Conservation (phyloP, 2,329 filamentous ascomycete genomes). For the Salinomyces thailandicus region DNA sequence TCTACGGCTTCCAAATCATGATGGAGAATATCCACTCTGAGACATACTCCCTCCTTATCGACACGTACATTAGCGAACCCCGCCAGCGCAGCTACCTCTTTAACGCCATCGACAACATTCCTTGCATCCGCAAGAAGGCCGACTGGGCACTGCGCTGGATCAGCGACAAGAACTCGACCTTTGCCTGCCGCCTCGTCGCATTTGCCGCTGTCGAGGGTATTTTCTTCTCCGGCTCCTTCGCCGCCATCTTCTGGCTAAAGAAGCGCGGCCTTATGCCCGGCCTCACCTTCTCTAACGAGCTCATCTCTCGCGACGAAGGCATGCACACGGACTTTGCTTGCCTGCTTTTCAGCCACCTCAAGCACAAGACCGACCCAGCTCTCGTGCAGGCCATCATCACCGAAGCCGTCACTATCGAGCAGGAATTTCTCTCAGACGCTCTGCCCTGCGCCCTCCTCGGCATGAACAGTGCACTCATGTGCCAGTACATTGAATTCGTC, state of each 20-base stretch:
- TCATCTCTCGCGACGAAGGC: conserved; percentile 98
- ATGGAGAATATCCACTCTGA: conserved; percentile 99
- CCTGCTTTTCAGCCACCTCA: conserved; percentile 92
- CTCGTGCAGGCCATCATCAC: conserved; percentile 79
- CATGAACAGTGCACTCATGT: conserved; percentile 97
- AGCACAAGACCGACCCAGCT: conserved; percentile 76
- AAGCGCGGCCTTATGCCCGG: conserved; percentile 99
- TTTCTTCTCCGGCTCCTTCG: conserved; percentile 98
- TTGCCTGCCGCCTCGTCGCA: conserved; percentile 87
- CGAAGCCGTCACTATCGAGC: conserved; percentile 87
- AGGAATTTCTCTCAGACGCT: conserved; percentile 95
- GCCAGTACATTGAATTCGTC: conserved; percentile 99
- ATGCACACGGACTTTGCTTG: conserved; percentile 99
- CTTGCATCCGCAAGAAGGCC: conserved; percentile 96
- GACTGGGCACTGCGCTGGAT: conserved; percentile 98
- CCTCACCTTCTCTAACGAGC: conserved; percentile 97
- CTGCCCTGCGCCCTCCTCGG: conserved; percentile 86
- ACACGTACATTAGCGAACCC: conserved; percentile 98
- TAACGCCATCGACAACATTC: conserved; percentile 98
- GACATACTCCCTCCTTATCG: conserved; percentile 97
- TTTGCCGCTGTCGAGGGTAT: conserved; percentile 98
- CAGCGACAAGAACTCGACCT: conserved; percentile 82
- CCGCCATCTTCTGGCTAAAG: conserved; percentile 99
- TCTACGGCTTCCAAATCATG: conserved; percentile 99
- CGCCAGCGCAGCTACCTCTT: conserved; percentile 90